These are phyloP conservation scores for Cyclaneusma minus DNA, from an alignment of 2,329 filamentous ascomycete species.

Conservation along the genomic window DNA sequence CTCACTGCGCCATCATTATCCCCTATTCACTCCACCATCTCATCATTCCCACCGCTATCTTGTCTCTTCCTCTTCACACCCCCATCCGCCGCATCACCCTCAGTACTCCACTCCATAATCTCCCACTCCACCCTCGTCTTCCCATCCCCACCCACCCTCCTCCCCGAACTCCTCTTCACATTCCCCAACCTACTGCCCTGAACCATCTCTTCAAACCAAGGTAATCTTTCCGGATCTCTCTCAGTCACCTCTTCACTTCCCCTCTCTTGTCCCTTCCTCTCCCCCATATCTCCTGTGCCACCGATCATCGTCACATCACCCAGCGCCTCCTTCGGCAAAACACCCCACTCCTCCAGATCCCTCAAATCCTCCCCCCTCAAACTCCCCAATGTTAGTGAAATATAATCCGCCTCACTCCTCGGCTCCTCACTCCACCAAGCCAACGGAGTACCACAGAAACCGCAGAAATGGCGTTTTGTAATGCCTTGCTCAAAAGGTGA, in stretches of 20 bases:
- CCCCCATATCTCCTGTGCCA: constrained; percentile 12
- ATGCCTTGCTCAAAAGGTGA: constrained; percentile 35
- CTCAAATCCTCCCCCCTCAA: constrained; percentile 55
- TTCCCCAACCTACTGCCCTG: constrained; percentile 59
- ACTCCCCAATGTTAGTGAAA: constrained; percentile 70
- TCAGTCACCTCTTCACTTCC: constrained; percentile 30
- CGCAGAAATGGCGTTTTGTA: constrained; percentile 69
- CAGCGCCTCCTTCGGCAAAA: constrained; percentile 39
- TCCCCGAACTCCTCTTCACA: constrained; percentile 43
- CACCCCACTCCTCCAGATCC: constrained; percentile 56
- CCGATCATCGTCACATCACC: constrained; percentile 14
- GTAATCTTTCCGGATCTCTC: too few species aligned
- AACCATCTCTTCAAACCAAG: constrained; percentile 77
- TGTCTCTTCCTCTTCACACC: constrained; percentile 2
- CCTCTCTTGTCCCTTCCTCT: constrained; percentile 14
- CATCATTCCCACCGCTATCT: too few species aligned
- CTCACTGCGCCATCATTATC: too few species aligned
- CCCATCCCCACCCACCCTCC: constrained; percentile 41
- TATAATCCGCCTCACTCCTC: constrained; percentile 55
- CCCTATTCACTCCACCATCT: too few species aligned
- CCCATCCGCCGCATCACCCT: constrained; percentile 22
- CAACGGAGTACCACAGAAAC: constrained; percentile 77
- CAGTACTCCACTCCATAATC: constrained; percentile 54
- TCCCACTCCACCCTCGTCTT: constrained; percentile 65
- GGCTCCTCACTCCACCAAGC: constrained; percentile 71